Conservation (phyloP, 495 filamentous ascomycete species). For the Trichoderma orchidacearum region DNA sequence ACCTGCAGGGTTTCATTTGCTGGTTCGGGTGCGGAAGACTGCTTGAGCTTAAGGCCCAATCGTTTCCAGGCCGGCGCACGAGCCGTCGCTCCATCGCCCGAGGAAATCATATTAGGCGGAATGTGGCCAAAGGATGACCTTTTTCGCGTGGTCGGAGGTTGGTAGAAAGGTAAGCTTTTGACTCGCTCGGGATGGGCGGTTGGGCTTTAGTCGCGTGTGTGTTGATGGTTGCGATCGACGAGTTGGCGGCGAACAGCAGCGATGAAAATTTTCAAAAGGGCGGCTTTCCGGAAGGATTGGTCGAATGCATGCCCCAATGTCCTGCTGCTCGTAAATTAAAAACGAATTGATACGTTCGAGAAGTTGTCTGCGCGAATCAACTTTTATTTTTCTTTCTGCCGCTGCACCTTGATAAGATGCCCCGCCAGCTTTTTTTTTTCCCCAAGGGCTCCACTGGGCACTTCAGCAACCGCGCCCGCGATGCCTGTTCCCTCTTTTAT, state of each 20-base stretch:
- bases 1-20: slow-evolving; percentile 3
- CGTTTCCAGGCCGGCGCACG: slow-evolving; percentile 65
- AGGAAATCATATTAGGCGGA: slow-evolving; percentile 13
- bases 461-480: neutral
- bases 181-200: neutral
- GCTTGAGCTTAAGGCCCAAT: slow-evolving; percentile 62
- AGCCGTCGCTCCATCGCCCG: neutral
- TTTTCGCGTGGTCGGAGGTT: slow-evolving; percentile 4
- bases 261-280: no score
- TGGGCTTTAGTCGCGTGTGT: slow-evolving; percentile 2
- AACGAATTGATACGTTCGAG: slow-evolving; percentile 1
- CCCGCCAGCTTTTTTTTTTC: neutral
- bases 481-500: no score
- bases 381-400: neutral
- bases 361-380: neutral
- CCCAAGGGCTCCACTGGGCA: neutral
- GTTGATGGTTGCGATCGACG: no score
- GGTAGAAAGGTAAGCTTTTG: neutral
- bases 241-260: no score
- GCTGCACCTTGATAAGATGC: neutral
- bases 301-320: neutral
- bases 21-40: slow-evolving; percentile 12
- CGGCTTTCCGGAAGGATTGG: no score
- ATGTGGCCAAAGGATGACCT: slow-evolving; percentile 20
- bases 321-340: slow-evolving; percentile 4